These are phyloP conservation scores for Parmelia sp. DNA, from an alignment of 495 filamentous ascomycete genomes.

Conservation along the genomic window DNA sequence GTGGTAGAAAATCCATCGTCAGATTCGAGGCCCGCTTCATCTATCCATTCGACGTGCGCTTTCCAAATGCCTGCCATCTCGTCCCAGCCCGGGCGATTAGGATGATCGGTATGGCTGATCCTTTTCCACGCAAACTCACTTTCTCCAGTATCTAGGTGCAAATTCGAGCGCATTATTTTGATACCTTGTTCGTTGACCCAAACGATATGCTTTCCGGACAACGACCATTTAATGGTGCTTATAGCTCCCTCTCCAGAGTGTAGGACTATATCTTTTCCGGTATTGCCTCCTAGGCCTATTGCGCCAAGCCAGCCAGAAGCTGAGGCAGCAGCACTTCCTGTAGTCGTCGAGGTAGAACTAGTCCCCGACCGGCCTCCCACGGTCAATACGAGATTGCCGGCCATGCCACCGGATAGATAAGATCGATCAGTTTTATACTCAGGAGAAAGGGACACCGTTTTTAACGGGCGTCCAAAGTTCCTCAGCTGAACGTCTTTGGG, in stretches of 20 bases:
- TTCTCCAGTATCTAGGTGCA: slow-evolving; percentile 71
- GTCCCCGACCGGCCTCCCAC: slow-evolving; percentile 69
- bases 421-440: slow-evolving; percentile 82
- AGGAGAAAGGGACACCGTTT: slow-evolving; percentile 83
- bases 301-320: slow-evolving; percentile 88
- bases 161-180: slow-evolving; percentile 90
- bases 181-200: slow-evolving; percentile 97
- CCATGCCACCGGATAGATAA: slow-evolving; percentile 84
- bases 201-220: slow-evolving; percentile 81
- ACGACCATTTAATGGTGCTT: slow-evolving; percentile 84
- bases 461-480: slow-evolving; percentile 88
- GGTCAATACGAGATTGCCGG: slow-evolving; percentile 86
- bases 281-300: slow-evolving; percentile 69
- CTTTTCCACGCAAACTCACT: slow-evolving; percentile 86
- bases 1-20: slow-evolving; percentile 43
- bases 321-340: slow-evolving; percentile 67
- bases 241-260: slow-evolving; percentile 92
- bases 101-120: slow-evolving; percentile 85
- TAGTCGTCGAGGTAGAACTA: slow-evolving; percentile 72
- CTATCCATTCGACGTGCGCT: slow-evolving; percentile 83
- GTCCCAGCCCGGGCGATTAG: slow-evolving; percentile 74
- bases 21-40: slow-evolving; percentile 64
- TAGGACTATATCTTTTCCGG: slow-evolving; percentile 78
- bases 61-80: slow-evolving; percentile 96
- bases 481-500: slow-evolving; percentile 76